phyloP scores from a whole-genome alignment of 148 eudicot species.

The Mesembryanthemum crystallinum region DNA sequence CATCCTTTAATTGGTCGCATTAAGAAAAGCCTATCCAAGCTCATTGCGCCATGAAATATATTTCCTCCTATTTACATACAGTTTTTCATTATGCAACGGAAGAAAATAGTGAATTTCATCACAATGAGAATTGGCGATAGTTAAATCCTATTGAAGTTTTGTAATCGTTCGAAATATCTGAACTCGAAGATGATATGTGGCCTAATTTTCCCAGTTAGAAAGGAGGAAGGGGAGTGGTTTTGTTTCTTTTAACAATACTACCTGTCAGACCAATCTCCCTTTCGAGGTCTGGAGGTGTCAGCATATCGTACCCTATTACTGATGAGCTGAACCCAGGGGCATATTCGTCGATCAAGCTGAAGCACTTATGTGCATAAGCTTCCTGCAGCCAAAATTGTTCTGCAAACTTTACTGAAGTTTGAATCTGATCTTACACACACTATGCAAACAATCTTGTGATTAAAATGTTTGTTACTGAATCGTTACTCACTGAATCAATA shows the following conservation, averaged over 20 bases:
- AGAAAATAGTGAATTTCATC: too few species aligned
- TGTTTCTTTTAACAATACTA: slow-evolving; percentile 14
- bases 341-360: slow-evolving; percentile 66
- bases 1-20: slow-evolving; percentile 80
- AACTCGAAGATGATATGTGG: too few species aligned
- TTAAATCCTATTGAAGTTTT: too few species aligned
- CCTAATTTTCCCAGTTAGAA: too few species aligned
- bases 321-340: slow-evolving; percentile 86
- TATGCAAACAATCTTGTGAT: too few species aligned
- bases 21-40: slow-evolving; percentile 61
- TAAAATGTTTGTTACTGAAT: too few species aligned
- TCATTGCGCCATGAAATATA: slow-evolving; percentile 80
- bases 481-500: too few species aligned
- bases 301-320: slow-evolving; percentile 76
- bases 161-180: too few species aligned
- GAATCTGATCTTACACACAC: too few species aligned
- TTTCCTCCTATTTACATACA: slow-evolving; percentile 56
- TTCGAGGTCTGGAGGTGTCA: slow-evolving; percentile 88
- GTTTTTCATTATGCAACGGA: background rate
- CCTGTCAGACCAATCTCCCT: slow-evolving; percentile 74
- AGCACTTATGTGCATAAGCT: slow-evolving; percentile 62
- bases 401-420: too few species aligned
- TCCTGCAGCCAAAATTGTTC: slow-evolving; percentile 56
- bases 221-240: background rate
- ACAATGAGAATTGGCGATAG: too few species aligned